These are phyloP conservation scores for Irpex sp. DNA, from an alignment of 1,284 basidiomycete species.

Conservation along the genomic window DNA sequence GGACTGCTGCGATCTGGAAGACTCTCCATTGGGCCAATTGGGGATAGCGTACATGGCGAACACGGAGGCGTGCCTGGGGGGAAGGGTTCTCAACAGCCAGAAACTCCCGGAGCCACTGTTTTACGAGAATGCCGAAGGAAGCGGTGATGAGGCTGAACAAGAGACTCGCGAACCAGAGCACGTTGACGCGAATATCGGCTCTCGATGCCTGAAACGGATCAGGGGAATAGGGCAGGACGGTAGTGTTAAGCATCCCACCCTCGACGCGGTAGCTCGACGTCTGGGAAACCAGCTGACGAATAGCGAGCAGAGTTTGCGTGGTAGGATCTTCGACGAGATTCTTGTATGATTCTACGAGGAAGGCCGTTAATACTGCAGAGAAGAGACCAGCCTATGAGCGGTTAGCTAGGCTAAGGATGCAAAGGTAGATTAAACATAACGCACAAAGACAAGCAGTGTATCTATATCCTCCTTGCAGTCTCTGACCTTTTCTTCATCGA, in stretches of 20 bases:
- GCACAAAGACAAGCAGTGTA: slow-evolving; percentile 11
- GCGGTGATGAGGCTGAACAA: not conserved
- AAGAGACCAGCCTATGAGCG: slow-evolving; percentile 8
- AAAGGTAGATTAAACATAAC: not conserved
- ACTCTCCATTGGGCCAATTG: slow-evolving; percentile 6
- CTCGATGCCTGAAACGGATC: not conserved
- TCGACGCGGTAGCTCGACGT: not conserved
- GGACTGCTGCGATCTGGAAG: slow-evolving; percentile 7
- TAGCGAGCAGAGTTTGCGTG: not conserved
- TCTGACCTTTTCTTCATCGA: slow-evolving; percentile 6
- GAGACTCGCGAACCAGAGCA: not conserved
- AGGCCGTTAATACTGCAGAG: slow-evolving; percentile 1
- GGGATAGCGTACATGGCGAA: slow-evolving; percentile 4
- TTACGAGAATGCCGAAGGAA: not conserved
- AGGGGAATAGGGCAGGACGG: not conserved
- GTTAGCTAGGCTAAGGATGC: not conserved
- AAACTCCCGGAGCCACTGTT: not conserved
- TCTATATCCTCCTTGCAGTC: slow-evolving; percentile 11
- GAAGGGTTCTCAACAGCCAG: not conserved
- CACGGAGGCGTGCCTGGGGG: not conserved
- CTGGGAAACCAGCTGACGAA: not conserved
- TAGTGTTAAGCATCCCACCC: not conserved
- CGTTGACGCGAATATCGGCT: not conserved
- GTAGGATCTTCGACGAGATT: not conserved
- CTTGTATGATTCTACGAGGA: not conserved